Evolutionary conservation across 2,329 filamentous ascomycete species (phyloP), one percentile per base, ranked within the genome.

Genomic region (Botrytis fabae): DNA sequence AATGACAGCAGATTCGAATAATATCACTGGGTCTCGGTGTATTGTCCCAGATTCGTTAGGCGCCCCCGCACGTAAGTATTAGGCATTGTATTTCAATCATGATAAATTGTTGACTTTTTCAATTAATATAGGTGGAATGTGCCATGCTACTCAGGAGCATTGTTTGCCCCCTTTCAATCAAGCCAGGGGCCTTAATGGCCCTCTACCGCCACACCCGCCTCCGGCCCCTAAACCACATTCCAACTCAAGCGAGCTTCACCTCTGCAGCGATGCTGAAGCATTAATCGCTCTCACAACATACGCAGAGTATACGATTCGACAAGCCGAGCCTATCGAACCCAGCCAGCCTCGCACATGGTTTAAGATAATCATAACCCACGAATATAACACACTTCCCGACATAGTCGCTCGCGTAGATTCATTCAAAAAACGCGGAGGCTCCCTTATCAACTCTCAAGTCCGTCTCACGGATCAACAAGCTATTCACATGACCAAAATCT

Each of bases 381-480:
- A 78, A 62, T 60, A 35, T 5, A 46, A 63, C 35, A 44, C 74
- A 32, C 38, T 62, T 14, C 25, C 68, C 1, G 28, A 70, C 1
- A 38, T 78, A 7, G 44, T 69, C 35, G 40, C 71, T 25, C 73
- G 76, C 3, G 46, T 78, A 1, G 22, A 74, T 5, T 8, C 69
- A 10, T 78, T 77, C 68, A 14, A 35, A 0, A 46, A 25, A 2
- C 16, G 46, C 4, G 75, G 77, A 16, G 63, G 69, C 6, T 75
- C 73, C 46, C 70, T 78, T 10, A 75, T 77, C 40, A 66, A 74
- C 7, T 42, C 61, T 18, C 76, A 76, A 59, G 69, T 79, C 25
- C 68, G 73, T 25, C 73, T 79, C 25, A 71, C 73, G 2, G 75
- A 77, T 9, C 70, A 76, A 14, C 78, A 79, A 73, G 70, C 70